Base-by-base conservation (phyloP, 129 eudicot genomes). In the Flaveria linearis region DNA sequence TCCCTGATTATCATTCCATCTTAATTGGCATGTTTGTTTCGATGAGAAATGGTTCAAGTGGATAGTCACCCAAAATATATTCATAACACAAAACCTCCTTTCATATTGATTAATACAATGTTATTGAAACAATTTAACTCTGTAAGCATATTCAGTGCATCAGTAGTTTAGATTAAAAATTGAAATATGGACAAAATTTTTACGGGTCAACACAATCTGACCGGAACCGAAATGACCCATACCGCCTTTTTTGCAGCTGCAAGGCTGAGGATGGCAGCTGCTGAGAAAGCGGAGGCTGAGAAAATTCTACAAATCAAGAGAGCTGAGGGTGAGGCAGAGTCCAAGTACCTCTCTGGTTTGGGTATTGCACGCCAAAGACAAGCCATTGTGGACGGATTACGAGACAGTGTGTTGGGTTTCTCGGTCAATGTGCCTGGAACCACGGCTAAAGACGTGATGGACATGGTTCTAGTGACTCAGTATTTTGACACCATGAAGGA, bases 401-500 rank as follows among this genome's bases (percentile, higher is more conserved):
- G 90, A 15, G 96, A 89, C 67, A 85, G 90, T 46, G 91, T 89
- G 58, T 72, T 87, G 56, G 96, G 87, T 20, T 89, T 87, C 72
- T 79, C 91, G 0, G 86, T 80, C 64, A 87, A 85, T 46, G 96
- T 89, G 13, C 91, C 89, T 15, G 91, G 96, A 51, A 87, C 91
- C 33, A 74, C 88, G 10, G 82, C 91, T 9, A 89, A 89, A 71
- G 90, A 89, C 50, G 88, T 87, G 20, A 83, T 89, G 96, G 96
- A 89, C 78, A 85, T 89, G 96, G 87, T 89, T 30, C 77, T 89
- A 18, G 88, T 89, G 52, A 89, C 90, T 16, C 90, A 87, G 58
- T 89, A 89, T 73, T 87, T 89, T 56, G 96, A 89, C 68, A 89
- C 92, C 43, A 87, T 87, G 96, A 89, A 89, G 82, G 96, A 89